Conservation (phyloP, 495 filamentous ascomycete species). For the Rhypophila decipiens region DNA sequence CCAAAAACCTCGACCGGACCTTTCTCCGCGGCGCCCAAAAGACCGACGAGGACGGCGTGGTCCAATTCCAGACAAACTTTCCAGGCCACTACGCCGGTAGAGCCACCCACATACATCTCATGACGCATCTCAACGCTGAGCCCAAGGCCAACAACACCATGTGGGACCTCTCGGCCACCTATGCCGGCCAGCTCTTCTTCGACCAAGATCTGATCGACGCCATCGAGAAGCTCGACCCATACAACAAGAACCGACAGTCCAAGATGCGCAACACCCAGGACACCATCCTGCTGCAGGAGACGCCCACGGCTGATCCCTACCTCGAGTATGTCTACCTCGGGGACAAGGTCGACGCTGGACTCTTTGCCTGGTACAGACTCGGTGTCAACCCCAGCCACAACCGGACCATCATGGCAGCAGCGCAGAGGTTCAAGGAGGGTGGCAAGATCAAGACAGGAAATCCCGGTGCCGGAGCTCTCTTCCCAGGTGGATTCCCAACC, state of each 20-base stretch:
- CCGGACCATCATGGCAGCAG: background rate
- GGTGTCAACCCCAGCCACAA: conserved; percentile 36
- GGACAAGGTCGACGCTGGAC: conserved; percentile 35
- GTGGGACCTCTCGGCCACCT: conserved; percentile 34
- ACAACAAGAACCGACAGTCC: conserved; percentile 47
- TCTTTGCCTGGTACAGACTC: conserved; percentile 51
- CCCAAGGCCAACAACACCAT: conserved; percentile 43
- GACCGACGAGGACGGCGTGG: conserved; percentile 41
- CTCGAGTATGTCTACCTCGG: conserved; percentile 50
- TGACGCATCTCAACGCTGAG: conserved; percentile 40
- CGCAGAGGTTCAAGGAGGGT: background rate
- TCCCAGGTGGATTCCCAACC: background rate
- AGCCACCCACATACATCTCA: conserved; percentile 37
- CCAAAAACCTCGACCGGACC: conserved; percentile 30
- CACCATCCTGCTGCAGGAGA: conserved; percentile 33
- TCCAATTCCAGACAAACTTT: conserved; percentile 46
- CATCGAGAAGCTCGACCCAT: conserved; percentile 49
- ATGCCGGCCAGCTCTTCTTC: conserved; percentile 61
- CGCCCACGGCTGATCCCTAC: conserved; percentile 41
- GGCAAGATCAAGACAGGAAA: background rate
- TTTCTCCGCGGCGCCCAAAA: conserved; percentile 47
- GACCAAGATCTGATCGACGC: conserved; percentile 49
- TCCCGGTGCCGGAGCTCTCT: background rate
- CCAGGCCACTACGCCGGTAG: conserved; percentile 51
- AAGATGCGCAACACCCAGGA: conserved; percentile 46